Base-by-base conservation (phyloP, 2,329 filamentous ascomycete genomes). In the Onygena corvina region DNA sequence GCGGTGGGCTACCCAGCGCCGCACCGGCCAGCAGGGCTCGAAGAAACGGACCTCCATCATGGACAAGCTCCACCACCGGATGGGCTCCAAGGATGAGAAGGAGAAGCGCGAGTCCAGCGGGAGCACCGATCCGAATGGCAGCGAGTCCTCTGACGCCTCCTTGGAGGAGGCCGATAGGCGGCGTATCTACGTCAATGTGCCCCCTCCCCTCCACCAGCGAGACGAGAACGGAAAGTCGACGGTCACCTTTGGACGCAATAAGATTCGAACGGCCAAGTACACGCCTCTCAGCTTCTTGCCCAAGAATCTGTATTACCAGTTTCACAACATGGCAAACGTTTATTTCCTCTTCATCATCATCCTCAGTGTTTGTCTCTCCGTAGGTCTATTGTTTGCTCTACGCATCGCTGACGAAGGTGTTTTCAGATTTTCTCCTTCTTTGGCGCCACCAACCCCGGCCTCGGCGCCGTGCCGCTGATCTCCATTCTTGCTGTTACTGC, bases 271-370 rank as follows among this genome's bases (percentile, higher is more conserved):
- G 2, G 86, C 92, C 52, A 98, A 96, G 69, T 98, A 98, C 67
- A 98, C 92, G 5, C 84, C 93, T 6, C 68, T 98, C 55, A 94
- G 86, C 52, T 98, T 98, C 68, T 67, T 98, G 23, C 92, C 92
- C 11, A 96, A 96, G 72, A 96, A 98, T 68, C 64, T 98, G 61
- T 98, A 83, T 80, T 86, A 94, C 56, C 93, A 98, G 67, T 96
- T 98, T 64, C 90, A 98, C 69, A 96, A 96, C 63, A 84, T 98
- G 60, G 92, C 92, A 62, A 98, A 98, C 67, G 83, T 96, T 48
- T 98, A 96, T 71, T 98, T 98, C 76, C 74, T 96, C 58, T 95
- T 96, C 70, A 77, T 90, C 60, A 89, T 95, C 64, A 94, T 98
- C 62, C 77, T 98, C 52, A 82, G 83, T 61, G 92, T 96, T 82